Conservation (phyloP, 345 rosid species). For the Dipteronia sinensis region DNA sequence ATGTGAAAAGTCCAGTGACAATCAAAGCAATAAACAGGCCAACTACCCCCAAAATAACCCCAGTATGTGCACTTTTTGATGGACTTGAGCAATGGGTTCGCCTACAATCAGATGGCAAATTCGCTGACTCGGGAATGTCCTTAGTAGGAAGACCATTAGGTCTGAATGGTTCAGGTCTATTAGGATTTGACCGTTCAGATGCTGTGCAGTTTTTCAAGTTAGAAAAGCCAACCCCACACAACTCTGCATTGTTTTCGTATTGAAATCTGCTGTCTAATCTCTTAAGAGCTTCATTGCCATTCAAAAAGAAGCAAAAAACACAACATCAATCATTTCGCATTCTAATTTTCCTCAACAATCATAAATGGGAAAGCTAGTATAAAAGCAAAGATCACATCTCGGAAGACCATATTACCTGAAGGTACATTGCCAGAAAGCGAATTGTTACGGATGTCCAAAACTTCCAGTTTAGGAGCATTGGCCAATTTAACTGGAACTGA, state of each 20-base stretch:
- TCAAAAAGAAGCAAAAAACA: constrained; percentile 4
- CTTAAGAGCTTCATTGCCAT: constrained; percentile 58
- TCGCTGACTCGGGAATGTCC: constrained; percentile 68
- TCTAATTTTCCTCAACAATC: not conserved
- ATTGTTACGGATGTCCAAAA: constrained; percentile 83
- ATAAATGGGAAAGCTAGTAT: not conserved
- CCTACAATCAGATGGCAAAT: constrained; percentile 52
- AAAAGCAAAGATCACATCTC: not conserved
- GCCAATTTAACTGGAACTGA: constrained; percentile 76
- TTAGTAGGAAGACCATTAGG: constrained; percentile 44
- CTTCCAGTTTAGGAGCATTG: constrained; percentile 57
- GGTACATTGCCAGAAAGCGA: constrained; percentile 85
- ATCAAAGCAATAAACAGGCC: constrained; percentile 44
- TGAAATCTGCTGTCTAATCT: constrained; percentile 72
- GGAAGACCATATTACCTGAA: constrained; percentile 47
- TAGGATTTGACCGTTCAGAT: constrained; percentile 32
- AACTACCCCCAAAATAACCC: constrained; percentile 50
- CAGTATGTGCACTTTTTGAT: constrained; percentile 38
- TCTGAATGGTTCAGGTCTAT: constrained; percentile 69
- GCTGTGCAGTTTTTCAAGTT: constrained; percentile 55
- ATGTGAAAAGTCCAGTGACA: constrained; percentile 46
- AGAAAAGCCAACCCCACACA: constrained; percentile 77
- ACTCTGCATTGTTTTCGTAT: constrained; percentile 65
- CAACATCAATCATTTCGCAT: constrained; percentile 4
- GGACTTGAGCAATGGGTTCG: constrained; percentile 34